Percentiles rank a stretch among this genome's conserved stretches.
These are phyloP conservation scores for Spergularia azorica DNA, from an alignment of 179 eudicot species.

Conservation along the genomic window DNA sequence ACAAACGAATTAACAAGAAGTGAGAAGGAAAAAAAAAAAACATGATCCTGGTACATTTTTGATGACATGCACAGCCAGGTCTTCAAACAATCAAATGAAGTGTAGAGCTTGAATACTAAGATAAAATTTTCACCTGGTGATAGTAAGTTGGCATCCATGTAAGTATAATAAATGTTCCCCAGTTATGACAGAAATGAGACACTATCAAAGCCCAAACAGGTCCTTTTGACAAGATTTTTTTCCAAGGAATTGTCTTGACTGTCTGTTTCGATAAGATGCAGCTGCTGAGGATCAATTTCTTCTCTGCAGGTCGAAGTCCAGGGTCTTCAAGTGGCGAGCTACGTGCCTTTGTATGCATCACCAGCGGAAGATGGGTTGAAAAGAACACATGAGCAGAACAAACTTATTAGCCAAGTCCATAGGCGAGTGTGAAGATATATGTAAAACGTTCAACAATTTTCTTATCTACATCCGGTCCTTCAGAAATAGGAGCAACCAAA, in stretches of 20 bases:
- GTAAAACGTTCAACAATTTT: neutral
- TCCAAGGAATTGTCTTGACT: conserved; percentile 82
- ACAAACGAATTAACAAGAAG: neutral
- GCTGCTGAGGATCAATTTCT: conserved; percentile 63
- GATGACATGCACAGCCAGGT: neutral
- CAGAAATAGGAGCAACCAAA: neutral
- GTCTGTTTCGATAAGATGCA: conserved; percentile 63
- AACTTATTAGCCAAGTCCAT: neutral
- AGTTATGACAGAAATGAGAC: conserved; percentile 95
- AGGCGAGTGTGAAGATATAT: neutral
- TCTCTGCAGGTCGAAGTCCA: conserved; percentile 65
- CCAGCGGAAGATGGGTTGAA: conserved; percentile 4
- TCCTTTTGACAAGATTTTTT: conserved; percentile 68
- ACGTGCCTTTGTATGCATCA: conserved; percentile 51
- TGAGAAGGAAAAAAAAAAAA: neutral
- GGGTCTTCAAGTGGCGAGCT: conserved; percentile 96
- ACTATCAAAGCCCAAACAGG: conserved; percentile 98
- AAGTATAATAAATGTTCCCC: conserved; percentile 97
- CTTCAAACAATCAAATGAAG: neutral
- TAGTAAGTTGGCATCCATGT: conserved; percentile 99
- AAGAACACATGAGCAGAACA: conserved; percentile 1
- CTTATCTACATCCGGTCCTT: neutral
- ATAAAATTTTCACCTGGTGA: conserved; percentile 61
- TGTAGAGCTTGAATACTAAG: neutral
- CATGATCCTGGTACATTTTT: neutral